phyloP scores from a whole-genome alignment of 495 filamentous ascomycete genomes.

The Penicillium waksmanii region DNA sequence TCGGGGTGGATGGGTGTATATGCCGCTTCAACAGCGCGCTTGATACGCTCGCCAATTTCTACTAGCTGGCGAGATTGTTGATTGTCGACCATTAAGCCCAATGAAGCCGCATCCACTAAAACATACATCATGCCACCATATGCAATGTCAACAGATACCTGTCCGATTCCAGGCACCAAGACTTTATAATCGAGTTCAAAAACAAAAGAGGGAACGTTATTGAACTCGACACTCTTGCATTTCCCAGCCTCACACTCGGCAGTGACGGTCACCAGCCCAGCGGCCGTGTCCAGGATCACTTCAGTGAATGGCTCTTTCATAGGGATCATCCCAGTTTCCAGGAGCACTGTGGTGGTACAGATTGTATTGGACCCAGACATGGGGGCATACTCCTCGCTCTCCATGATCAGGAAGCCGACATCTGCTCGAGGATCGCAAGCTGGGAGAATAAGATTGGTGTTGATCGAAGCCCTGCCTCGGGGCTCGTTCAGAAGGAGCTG shows the following conservation, averaged over 20 bases:
- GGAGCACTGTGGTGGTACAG: conserved; percentile 36
- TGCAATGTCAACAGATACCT: conserved; percentile 36
- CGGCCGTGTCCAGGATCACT: conserved; percentile 34
- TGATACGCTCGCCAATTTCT: conserved; percentile 37
- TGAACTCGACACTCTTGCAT: conserved; percentile 38
- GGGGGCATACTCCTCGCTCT: conserved; percentile 41
- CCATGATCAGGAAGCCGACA: conserved; percentile 45
- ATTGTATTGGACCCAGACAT: conserved; percentile 46
- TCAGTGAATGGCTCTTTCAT: conserved; percentile 40
- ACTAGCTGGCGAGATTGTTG: conserved; percentile 25
- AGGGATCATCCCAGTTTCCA: conserved; percentile 42
- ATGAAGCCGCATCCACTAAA: conserved; percentile 32
- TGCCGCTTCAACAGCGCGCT: conserved; percentile 26
- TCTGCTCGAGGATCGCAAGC: conserved; percentile 39
- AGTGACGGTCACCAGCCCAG: conserved; percentile 34
- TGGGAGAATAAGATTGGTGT: conserved; percentile 40
- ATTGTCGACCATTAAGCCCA: conserved; percentile 30
- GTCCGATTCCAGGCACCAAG: conserved; percentile 33
- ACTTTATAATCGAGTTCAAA: conserved; percentile 37
- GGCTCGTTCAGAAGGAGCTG: conserved; percentile 43
- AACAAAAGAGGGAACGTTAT: conserved; percentile 42
- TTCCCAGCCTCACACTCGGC: conserved; percentile 40
- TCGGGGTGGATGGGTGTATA: conserved; percentile 39
- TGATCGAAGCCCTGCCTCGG: conserved; percentile 38
- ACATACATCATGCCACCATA: conserved; percentile 44